A percentile compares a stretch with the other conserved stretches of the same genome.
These are phyloP conservation scores for Cynanchum wilfordii DNA, from an alignment of 257 asterid genomes.

Conservation along the genomic window DNA sequence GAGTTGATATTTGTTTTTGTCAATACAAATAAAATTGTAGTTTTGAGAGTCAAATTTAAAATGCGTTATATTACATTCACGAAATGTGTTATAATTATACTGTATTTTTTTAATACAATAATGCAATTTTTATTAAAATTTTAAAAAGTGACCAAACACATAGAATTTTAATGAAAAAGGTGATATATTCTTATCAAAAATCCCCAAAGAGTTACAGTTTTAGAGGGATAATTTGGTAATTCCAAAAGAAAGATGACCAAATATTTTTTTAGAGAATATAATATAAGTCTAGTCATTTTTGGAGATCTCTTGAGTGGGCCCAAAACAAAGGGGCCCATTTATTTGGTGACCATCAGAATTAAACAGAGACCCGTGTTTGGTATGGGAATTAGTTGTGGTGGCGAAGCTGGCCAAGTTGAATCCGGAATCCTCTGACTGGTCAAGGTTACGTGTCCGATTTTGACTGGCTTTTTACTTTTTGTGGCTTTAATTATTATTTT, in stretches of 20 bases:
- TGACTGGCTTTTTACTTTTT: constrained; percentile 1
- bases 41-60: no score
- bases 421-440: not conserved
- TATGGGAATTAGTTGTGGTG: not conserved
- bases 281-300: not conserved
- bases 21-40: no score
- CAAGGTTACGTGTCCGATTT: not conserved
- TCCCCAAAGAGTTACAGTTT: no score
- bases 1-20: no score
- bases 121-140: no score
- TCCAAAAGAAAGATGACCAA: not conserved
- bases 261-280: not conserved
- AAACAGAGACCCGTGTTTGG: not conserved
- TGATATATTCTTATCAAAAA: no score
- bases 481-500: not conserved
- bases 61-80: no score
- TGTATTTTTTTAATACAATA: no score
- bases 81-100: no score
- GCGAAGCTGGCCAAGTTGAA: not conserved
- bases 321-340: not conserved
- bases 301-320: not conserved
- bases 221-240: constrained; percentile 18
- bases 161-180: no score
- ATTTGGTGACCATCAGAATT: not conserved
- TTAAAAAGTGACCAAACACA: no score